These are phyloP conservation scores for Cutaneotrichosporon sp. DNA, from an alignment of 1,284 basidiomycete genomes.

Conservation along the genomic window DNA sequence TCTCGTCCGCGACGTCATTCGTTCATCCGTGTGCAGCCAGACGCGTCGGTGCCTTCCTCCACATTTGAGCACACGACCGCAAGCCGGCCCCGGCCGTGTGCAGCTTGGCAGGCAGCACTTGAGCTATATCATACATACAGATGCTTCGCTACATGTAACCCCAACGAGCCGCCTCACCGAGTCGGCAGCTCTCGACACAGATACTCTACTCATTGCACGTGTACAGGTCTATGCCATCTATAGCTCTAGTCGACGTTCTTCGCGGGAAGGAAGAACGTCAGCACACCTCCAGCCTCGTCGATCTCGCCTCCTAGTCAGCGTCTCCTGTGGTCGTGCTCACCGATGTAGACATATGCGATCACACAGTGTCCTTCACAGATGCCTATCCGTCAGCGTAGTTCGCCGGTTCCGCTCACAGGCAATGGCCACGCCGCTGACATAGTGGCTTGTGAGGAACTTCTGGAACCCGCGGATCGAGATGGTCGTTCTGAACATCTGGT, in stretches of 20 bases:
- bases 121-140: conserved; percentile 7
- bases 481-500: conserved; percentile 65
- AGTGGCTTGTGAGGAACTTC: conserved; percentile 79
- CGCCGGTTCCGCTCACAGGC: conserved; percentile 65
- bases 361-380: conserved; percentile 81
- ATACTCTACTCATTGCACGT: too few species aligned
- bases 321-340: conserved; percentile 28
- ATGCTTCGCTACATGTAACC: neutral
- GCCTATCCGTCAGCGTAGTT: conserved; percentile 57
- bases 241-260: conserved; percentile 27
- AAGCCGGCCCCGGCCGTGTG: too few species aligned
- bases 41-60: neutral
- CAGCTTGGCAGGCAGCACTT: too few species aligned
- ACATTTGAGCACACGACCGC: too few species aligned
- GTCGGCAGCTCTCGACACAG: neutral
- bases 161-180: too few species aligned
- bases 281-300: conserved; percentile 75
- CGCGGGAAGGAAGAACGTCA: conserved; percentile 82
- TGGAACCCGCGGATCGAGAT: conserved; percentile 74
- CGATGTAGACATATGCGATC: conserved; percentile 88
- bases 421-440: conserved; percentile 81
- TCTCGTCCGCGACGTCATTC: neutral
- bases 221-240: neutral
- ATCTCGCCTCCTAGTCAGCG: conserved; percentile 60
- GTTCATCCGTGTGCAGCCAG: too few species aligned